A percentile compares a stretch with the other conserved stretches of the same genome.
These are phyloP conservation scores for Chlorociboria aeruginascens DNA, from an alignment of 495 filamentous ascomycete genomes.

Conservation along the genomic window DNA sequence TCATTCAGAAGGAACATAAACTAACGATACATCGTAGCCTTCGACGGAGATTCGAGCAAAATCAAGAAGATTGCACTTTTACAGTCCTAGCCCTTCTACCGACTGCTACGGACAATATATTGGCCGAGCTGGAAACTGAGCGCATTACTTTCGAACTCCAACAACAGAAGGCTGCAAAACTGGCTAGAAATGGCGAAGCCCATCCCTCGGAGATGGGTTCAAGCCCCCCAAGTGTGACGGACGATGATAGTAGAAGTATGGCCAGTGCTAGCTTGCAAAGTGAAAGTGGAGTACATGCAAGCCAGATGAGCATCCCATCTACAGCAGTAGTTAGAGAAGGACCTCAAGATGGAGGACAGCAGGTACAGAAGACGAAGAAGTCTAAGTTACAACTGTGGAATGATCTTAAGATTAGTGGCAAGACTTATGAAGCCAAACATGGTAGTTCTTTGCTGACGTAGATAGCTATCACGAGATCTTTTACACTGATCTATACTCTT, in stretches of 20 bases:
- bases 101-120: constrained; percentile 76
- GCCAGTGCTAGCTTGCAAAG: constrained; percentile 51
- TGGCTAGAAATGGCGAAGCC: constrained; percentile 45
- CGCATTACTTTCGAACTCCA: constrained; percentile 82
- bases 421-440: constrained; percentile 18
- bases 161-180: constrained; percentile 73
- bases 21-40: constrained; percentile 40
- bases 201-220: constrained; percentile 53
- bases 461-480: constrained; percentile 75
- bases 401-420: constrained; percentile 92
- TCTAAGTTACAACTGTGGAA: constrained; percentile 92
- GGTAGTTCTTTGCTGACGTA: neutral
- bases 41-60: constrained; percentile 91
- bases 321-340: constrained; percentile 26
- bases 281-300: constrained; percentile 68
- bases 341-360: constrained; percentile 26
- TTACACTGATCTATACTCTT: constrained; percentile 85
- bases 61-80: constrained; percentile 96
- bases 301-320: constrained; percentile 49
- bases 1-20: neutral
- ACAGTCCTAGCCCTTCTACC: constrained; percentile 95
- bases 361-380: constrained; percentile 45
- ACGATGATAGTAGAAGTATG: constrained; percentile 72
- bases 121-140: constrained; percentile 81
- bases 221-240: constrained; percentile 60